Percentiles rank a stretch among this genome's conserved stretches.
Conservation (phyloP, 148 eudicot species). For the Silene uniflora region DNA sequence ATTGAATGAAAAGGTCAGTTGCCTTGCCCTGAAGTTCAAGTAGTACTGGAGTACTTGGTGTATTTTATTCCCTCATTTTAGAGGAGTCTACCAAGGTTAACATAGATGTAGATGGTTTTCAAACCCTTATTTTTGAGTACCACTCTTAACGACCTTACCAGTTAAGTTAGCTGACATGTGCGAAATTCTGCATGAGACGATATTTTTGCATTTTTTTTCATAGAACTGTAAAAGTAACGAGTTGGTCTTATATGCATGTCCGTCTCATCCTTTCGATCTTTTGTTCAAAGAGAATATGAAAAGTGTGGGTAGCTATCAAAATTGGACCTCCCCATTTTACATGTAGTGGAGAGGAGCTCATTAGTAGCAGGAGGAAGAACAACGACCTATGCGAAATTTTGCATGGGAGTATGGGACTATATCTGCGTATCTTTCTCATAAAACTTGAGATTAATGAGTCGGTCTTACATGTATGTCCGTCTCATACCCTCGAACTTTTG, state of each 20-base stretch:
- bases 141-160: background rate
- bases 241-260: too few relatives aligned
- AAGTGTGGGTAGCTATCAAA: too few relatives aligned
- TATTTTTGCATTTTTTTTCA: background rate
- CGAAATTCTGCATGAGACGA: background rate
- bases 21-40: conserved; percentile 19
- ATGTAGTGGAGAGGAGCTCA: too few relatives aligned
- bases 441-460: too few relatives aligned
- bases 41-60: background rate
- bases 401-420: too few relatives aligned
- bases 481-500: background rate
- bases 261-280: too few relatives aligned
- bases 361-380: too few relatives aligned
- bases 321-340: too few relatives aligned
- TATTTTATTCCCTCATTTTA: background rate
- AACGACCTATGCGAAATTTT: too few relatives aligned
- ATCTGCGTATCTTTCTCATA: too few relatives aligned
- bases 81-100: background rate
- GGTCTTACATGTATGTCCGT: background rate
- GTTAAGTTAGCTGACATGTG: background rate
- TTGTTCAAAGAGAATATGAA: too few relatives aligned
- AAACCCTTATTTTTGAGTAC: background rate
- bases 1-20: conserved; percentile 2
- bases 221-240: too few relatives aligned
- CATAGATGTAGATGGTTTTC: background rate